Percentiles rank a stretch among this genome's conserved stretches.
These are phyloP conservation scores for Inga laurina DNA, from an alignment of 306 rosid genomes.

Conservation along the genomic window DNA sequence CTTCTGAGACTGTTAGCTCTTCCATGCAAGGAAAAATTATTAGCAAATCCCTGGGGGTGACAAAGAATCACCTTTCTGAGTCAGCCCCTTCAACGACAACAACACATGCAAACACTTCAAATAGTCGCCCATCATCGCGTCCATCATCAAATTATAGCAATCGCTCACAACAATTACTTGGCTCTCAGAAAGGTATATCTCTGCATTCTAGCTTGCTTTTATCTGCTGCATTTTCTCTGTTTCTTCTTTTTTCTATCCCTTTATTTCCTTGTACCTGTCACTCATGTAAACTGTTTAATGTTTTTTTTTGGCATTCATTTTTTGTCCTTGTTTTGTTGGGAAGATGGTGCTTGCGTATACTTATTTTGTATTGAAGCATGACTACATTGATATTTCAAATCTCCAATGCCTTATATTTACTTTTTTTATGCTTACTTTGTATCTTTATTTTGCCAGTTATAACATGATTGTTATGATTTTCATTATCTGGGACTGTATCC, in stretches of 20 bases:
- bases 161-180: constrained; percentile 64
- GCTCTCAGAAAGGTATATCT: constrained; percentile 74
- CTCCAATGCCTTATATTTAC: background rate
- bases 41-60: constrained; percentile 61
- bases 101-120: constrained; percentile 55
- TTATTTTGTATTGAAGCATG: background rate
- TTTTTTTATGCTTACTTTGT: background rate
- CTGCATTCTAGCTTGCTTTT: constrained; percentile 14
- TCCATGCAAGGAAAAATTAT: constrained; percentile 55
- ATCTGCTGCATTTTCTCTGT: constrained; percentile 9
- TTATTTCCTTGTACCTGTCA: background rate
- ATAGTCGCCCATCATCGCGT: constrained; percentile 71
- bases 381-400: background rate
- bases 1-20: constrained; percentile 56
- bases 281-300: constrained; percentile 7
- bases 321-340: background rate
- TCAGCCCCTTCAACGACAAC: constrained; percentile 48
- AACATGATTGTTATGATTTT: background rate
- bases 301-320: background rate
- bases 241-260: constrained; percentile 1
- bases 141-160: constrained; percentile 76
- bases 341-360: background rate
- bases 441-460: background rate
- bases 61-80: constrained; percentile 56
- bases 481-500: background rate